Evolutionary conservation across 2,329 filamentous ascomycete genomes (phyloP), one percentile per base, ranked within the genome.

Genomic region (Berkeleyomyces basicola): DNA sequence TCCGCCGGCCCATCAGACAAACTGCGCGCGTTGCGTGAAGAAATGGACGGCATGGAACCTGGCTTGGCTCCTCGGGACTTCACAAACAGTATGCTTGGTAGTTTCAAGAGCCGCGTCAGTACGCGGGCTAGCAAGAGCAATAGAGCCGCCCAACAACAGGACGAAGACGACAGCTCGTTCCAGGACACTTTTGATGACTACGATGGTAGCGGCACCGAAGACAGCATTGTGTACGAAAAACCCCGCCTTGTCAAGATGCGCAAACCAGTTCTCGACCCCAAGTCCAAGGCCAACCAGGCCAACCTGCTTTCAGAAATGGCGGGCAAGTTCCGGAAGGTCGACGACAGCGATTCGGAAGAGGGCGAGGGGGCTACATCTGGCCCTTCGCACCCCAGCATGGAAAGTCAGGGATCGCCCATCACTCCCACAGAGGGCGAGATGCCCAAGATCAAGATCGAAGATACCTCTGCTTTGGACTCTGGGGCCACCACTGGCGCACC

Each of bases 1-100:
- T 77, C 81, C 61, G 80, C 87, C 67, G 89, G 89, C 43, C 92
- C 93, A 10, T 96, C 90, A 53, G 93, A 99, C 74, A 86, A 91
- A 69, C 78, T 99, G 64, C 86, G 93, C 67, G 92, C 95, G 67
- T 79, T 97, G 59, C 86, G 93, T 64, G 92, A 97, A 74, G 86
- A 91, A 74, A 99, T 99, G 93, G 93, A 97, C 66, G 78, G 79
- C 61, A 78, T 78, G 62, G 70, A 63, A 65, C 42, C 75, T 66
- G 75, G 75, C 59, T 74, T 77, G 67, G 72, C 80, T 69, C 73
- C 49, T 6, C 31, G 49, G 9, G 82, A 87, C 67, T 81, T 91
- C 68, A 83, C 82, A 65, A 84, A 86, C 70, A 86, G 85, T 68
- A 82, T 89, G 67, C 80, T 96, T 58, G 87, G 87, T 61, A 86